Conservation (phyloP, 2,329 filamentous ascomycete genomes). For the Plenodomus tracheiphilus region DNA sequence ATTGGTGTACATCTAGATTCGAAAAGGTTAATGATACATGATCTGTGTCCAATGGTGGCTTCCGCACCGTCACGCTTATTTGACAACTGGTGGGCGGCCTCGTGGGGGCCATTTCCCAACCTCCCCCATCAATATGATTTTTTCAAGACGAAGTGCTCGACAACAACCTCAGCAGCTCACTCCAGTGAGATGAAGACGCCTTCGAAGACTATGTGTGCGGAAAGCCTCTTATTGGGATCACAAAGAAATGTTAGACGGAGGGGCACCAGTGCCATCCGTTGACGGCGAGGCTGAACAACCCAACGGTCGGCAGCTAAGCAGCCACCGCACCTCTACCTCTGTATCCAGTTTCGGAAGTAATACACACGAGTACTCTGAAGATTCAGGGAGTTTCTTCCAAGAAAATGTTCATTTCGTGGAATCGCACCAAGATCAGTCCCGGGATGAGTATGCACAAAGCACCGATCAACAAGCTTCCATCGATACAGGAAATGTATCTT, state of each 20-base stretch:
- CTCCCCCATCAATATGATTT: not conserved
- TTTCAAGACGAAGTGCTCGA: not conserved
- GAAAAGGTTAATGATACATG: not conserved
- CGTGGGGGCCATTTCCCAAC: not conserved
- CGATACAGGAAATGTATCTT: not conserved
- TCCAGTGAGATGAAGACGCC: not conserved
- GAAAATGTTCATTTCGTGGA: not conserved
- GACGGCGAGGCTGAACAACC: not conserved
- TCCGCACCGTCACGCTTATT: not conserved
- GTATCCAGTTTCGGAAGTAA: not conserved
- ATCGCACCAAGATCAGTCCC: not conserved
- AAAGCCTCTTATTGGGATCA: not conserved
- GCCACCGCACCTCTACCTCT: not conserved
- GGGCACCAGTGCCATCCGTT: not conserved
- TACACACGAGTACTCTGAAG: not conserved
- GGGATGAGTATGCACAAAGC: not conserved
- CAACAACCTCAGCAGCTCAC: not conserved
- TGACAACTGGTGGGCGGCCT: not conserved
- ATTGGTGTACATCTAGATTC: not conserved
- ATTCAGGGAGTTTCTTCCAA: not conserved
- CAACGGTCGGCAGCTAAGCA: not conserved
- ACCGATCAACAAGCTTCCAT: not conserved
- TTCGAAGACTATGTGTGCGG: not conserved
- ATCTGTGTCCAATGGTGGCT: not conserved
- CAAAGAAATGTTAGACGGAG: not conserved